Conservation (phyloP, 2,329 filamentous ascomycete genomes). For the Xylariaceae sp. region DNA sequence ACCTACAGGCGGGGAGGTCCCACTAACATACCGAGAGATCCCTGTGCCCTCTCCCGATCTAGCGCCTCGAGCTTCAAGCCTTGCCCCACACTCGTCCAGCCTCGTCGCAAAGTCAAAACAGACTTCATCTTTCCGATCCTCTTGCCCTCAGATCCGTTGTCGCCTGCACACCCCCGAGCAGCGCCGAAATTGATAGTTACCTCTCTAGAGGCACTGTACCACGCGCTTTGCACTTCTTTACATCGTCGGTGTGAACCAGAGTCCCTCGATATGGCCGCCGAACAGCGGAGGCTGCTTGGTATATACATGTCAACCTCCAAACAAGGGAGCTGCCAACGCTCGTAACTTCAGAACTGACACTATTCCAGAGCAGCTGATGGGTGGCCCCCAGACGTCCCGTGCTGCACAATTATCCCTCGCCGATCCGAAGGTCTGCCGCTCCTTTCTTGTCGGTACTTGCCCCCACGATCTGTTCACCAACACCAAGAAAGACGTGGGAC, state of each 20-base stretch:
- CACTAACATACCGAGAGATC: too few species aligned
- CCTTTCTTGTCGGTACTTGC: slow-evolving; percentile 89
- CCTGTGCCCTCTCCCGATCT: too few species aligned
- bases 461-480: slow-evolving; percentile 99
- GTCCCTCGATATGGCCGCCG: slow-evolving; percentile 70
- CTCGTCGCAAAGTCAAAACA: slow-evolving; percentile 17
- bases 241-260: too few species aligned
- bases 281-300: slow-evolving; percentile 95
- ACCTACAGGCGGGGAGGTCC: too few species aligned
- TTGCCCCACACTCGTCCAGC: slow-evolving; percentile 11
- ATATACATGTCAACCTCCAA: slow-evolving; percentile 25
- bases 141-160: not conserved
- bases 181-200: not conserved
- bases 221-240: too few species aligned
- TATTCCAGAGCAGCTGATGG: slow-evolving; percentile 81
- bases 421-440: slow-evolving; percentile 91
- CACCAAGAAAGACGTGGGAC: slow-evolving; percentile 94
- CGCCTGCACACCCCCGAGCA: too few species aligned
- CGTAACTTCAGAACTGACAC: slow-evolving; percentile 9
- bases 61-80: too few species aligned
- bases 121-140: not conserved
- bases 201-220: not conserved
- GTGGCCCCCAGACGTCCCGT: slow-evolving; percentile 68
- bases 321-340: not conserved
- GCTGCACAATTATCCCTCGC: slow-evolving; percentile 81